These are phyloP conservation scores for Scheffersomyces titani DNA, from an alignment of 1,139 yeast species.

Conservation along the genomic window DNA sequence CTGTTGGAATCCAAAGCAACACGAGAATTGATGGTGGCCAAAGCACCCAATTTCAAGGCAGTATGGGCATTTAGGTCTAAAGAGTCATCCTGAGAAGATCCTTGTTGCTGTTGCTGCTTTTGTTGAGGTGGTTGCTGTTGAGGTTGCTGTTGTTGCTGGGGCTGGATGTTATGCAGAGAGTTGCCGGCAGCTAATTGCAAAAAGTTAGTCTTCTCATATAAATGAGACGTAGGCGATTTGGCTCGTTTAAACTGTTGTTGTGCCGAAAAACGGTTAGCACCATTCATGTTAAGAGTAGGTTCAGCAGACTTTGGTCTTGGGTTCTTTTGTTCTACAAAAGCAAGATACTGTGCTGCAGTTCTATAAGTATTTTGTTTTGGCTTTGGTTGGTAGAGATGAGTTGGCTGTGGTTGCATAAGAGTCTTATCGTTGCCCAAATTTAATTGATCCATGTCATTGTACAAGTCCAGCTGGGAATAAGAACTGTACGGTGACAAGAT, in stretches of 20 bases:
- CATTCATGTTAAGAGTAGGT: conserved; percentile 25
- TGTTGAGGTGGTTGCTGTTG: conserved; percentile 8
- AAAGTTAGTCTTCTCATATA: conserved; percentile 46
- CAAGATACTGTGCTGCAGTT: conserved; percentile 21
- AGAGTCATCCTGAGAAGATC: conserved; percentile 15
- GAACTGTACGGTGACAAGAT: conserved; percentile 3
- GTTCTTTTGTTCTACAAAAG: conserved; percentile 28
- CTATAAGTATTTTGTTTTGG: conserved; percentile 34
- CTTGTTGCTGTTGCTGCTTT: not conserved
- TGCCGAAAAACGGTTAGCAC: conserved; percentile 4
- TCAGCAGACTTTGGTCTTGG: conserved; percentile 49
- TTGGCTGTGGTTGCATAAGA: conserved; percentile 3
- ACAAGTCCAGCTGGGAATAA: conserved; percentile 17
- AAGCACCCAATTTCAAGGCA: conserved; percentile 58
- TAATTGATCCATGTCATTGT: conserved; percentile 32
- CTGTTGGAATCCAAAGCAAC: conserved; percentile 59
- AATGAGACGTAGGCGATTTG: conserved; percentile 46
- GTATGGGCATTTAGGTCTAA: conserved; percentile 46
- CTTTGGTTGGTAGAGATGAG: conserved; percentile 38
- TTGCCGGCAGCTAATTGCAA: conserved; percentile 46
- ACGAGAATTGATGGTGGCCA: conserved; percentile 62
- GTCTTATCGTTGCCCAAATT: conserved; percentile 16
- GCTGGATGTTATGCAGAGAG: conserved; percentile 10
- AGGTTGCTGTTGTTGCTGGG: conserved; percentile 9
- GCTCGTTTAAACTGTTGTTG: conserved; percentile 36